Conservation (phyloP, 2,329 filamentous ascomycete species). For the Pseudogymnoascus sp. region DNA sequence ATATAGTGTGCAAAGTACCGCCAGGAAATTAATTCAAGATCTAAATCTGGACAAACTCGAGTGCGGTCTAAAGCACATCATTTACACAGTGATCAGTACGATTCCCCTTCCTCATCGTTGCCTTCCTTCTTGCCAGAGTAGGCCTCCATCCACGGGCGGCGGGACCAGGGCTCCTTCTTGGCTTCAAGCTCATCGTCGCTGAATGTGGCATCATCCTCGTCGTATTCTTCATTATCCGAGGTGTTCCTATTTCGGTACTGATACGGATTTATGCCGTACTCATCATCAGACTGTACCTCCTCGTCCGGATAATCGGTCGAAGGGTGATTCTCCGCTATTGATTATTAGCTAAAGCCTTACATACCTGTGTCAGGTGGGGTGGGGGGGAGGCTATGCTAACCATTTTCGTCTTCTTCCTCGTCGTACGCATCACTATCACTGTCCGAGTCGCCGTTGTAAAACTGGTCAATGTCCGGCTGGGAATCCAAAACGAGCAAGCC, state of each 20-base stretch:
- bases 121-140: not conserved
- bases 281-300: conserved; percentile 65
- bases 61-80: not conserved
- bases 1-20: conserved; percentile 1
- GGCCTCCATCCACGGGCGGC: conserved; percentile 13
- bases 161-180: conserved; percentile 24
- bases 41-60: not conserved
- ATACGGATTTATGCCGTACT: conserved; percentile 51
- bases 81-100: not conserved
- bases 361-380: not conserved
- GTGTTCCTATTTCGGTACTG: conserved; percentile 39
- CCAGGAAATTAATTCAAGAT: not conserved
- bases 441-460: conserved; percentile 50
- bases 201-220: conserved; percentile 17
- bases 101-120: conserved; percentile 4
- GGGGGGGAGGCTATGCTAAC: conserved; percentile 31
- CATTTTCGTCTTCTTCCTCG: conserved; percentile 60
- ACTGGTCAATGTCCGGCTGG: conserved; percentile 41
- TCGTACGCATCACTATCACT: conserved; percentile 50
- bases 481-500: conserved; percentile 28
- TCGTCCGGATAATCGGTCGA: conserved; percentile 75
- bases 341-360: conserved; percentile 14
- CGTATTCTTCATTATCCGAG: conserved; percentile 27
- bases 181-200: conserved; percentile 23
- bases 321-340: conserved; percentile 68